Conservation (phyloP, 2,329 filamentous ascomycete genomes). For the Fusarium sp. region DNA sequence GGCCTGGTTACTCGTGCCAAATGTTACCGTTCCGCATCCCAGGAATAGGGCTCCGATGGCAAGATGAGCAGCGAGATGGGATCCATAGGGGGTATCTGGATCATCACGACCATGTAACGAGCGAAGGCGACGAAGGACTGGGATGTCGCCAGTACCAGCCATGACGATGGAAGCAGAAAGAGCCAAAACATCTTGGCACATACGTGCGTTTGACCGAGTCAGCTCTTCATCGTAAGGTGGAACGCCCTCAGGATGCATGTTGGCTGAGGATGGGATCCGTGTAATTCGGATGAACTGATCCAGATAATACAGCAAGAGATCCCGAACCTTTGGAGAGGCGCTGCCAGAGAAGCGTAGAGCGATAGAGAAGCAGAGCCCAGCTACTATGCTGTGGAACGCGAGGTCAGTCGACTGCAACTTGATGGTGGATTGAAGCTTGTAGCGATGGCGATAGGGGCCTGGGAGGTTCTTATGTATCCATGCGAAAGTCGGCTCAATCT, state of each 20-base stretch:
- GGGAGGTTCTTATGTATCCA: constrained; percentile 86
- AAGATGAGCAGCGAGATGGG: constrained; percentile 91
- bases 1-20: constrained; percentile 88
- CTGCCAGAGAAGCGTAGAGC: constrained; percentile 81
- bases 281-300: constrained; percentile 87
- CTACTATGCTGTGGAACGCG: constrained; percentile 91
- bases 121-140: constrained; percentile 85
- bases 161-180: constrained; percentile 89
- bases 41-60: constrained; percentile 92
- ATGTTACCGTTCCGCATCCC: constrained; percentile 91
- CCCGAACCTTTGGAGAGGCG: constrained; percentile 76
- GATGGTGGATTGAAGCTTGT: constrained; percentile 69
- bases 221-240: constrained; percentile 84
- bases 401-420: constrained; percentile 84
- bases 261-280: constrained; percentile 60
- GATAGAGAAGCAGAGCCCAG: constrained; percentile 86
- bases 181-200: constrained; percentile 90
- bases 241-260: constrained; percentile 44
- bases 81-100: constrained; percentile 87
- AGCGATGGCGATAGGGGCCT: constrained; percentile 71
- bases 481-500: constrained; percentile 76
- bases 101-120: constrained; percentile 90
- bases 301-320: constrained; percentile 85
- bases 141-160: constrained; percentile 93
- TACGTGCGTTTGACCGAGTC: constrained; percentile 83